Evolutionary conservation across 768 basidiomycete species (phyloP), one percentile per base, ranked within the genome.

Genomic region (Trametes cubensis): DNA sequence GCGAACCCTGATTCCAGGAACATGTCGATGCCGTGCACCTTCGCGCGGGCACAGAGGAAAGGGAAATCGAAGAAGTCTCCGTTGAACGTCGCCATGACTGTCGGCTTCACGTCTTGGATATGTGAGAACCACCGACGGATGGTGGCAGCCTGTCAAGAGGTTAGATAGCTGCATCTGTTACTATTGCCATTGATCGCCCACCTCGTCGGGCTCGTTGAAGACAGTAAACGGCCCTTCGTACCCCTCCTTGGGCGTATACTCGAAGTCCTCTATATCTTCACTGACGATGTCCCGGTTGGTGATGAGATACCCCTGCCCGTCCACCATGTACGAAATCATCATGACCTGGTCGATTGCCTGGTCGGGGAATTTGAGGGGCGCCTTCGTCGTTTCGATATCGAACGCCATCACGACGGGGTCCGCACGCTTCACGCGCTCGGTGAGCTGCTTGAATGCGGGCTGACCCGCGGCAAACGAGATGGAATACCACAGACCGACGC

Each of bases 261-360:
- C 97, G 70, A 99, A 98, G 73, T 99, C 92, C 45, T 97, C 95
- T 63, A 99, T 98, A 70, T 98, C 94, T 71, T 98, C 95, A 63
- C 90, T 88, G 61, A 98, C 94, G 53, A 98, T 98, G 66, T 99
- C 97, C 45, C 97, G 84, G 70, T 98, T 98, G 21, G 94, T 97
- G 75, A 99, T 98, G 63, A 99, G 84, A 72, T 91, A 99, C 0
- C 97, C 97, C 74, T 95, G 93, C 0, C 95, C 96, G 72, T 99
- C 97, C 18, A 99, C 80, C 95, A 99, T 98, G 76, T 98, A 99
- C 46, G 97, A 99, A 65, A 99, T 98, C 97, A 99, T 99, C 96
- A 99, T 99, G 69, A 99, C 94, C 73, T 98, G 95, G 78, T 98
- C 97, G 25, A 93, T 88, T 7, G 86, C 84, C 67, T 95, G 90